A percentile compares a stretch with the other conserved stretches of the same genome.
Evolutionary conservation across 257 asterid species (phyloP).

Genomic region (Solanum sejunctum): DNA sequence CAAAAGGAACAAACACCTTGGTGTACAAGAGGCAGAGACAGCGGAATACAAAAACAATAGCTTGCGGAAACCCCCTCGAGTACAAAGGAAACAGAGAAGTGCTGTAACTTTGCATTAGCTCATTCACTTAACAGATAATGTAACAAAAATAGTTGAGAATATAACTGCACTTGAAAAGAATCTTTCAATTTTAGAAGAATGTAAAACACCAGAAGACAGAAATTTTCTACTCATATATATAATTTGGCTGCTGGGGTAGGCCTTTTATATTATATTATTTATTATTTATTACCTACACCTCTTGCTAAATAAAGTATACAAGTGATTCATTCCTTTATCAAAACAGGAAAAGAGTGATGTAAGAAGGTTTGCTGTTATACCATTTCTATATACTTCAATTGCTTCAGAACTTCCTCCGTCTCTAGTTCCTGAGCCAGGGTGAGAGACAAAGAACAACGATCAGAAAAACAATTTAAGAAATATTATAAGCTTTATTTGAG

Average conservation of each 20-base stretch:
- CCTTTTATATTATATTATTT: neutral
- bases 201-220: neutral
- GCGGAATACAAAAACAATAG: neutral
- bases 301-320: slow-evolving; percentile 1
- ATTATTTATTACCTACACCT: neutral
- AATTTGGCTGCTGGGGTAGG: neutral
- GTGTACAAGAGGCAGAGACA: neutral
- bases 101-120: neutral
- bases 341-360: neutral
- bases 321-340: neutral
- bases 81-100: neutral
- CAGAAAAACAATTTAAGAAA: neutral
- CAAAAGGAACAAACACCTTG: neutral
- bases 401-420: slow-evolving; percentile 70
- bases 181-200: neutral
- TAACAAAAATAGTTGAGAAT: neutral
- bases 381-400: slow-evolving; percentile 68
- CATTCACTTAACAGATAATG: neutral
- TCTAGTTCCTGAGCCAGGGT: slow-evolving; percentile 57
- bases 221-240: neutral
- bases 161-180: neutral
- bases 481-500: neutral
- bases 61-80: neutral
- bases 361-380: slow-evolving; percentile 23
- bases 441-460: neutral